Evolutionary conservation across 2,329 filamentous ascomycete species (phyloP).

Genomic region (Aureobasidium uvarum): DNA sequence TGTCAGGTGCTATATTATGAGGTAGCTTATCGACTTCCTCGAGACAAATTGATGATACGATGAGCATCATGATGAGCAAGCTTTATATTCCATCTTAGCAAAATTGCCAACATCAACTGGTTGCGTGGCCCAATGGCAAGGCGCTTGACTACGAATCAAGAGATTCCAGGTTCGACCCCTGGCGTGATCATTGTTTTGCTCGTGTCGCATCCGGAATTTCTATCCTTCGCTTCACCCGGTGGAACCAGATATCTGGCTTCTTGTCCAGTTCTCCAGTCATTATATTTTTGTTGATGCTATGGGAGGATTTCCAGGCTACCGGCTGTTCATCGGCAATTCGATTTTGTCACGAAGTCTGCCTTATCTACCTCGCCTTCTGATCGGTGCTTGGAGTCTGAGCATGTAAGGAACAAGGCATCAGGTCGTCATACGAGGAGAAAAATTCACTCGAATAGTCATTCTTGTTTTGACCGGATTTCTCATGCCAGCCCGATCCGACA

Average conservation of each 20-base stretch:
- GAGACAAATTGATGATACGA: no score
- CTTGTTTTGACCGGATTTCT: no score
- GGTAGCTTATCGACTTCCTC: no score
- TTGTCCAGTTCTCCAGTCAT: not conserved
- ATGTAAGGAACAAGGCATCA: no score
- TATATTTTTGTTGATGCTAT: no score
- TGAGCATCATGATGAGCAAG: no score
- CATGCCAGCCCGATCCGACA: no score
- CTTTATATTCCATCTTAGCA: not conserved
- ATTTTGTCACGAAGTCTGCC: not conserved
- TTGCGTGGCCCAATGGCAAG: slow-evolving; percentile 56
- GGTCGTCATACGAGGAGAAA: not conserved
- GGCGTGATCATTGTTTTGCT: slow-evolving; percentile 27
- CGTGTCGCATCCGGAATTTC: not conserved
- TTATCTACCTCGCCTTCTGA: not conserved
- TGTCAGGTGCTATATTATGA: no score
- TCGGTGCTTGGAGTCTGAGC: no score
- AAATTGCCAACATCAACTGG: slow-evolving; percentile 4
- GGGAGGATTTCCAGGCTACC: not conserved
- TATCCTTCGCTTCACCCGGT: not conserved
- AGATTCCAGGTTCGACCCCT: slow-evolving; percentile 31
- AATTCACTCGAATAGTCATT: no score
- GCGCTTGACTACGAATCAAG: slow-evolving; percentile 55
- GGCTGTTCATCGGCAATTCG: not conserved
- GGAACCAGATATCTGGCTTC: not conserved